Percentiles rank a stretch among this genome's conserved stretches.
phyloP scores from a whole-genome alignment of 768 basidiomycete genomes.

The Termitomyces sp. region DNA sequence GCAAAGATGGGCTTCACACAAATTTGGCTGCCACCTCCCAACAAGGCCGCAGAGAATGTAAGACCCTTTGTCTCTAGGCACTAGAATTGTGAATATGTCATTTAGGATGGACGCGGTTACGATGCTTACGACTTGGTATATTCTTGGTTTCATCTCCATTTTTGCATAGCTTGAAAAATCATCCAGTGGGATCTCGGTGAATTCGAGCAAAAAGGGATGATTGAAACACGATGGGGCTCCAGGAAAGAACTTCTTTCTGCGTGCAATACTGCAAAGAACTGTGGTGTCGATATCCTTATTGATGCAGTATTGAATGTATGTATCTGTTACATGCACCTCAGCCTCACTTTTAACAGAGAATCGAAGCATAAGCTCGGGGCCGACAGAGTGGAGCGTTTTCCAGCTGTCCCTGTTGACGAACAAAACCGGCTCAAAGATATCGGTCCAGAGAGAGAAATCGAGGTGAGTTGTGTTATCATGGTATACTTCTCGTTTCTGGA shows the following conservation, averaged over 20 bases:
- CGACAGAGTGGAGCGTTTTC: slow-evolving; percentile 65
- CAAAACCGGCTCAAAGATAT: slow-evolving; percentile 58
- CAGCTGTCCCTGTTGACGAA: slow-evolving; percentile 65
- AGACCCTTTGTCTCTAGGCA: neutral
- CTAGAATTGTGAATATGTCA: neutral
- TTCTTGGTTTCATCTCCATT: neutral
- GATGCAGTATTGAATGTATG: slow-evolving; percentile 86
- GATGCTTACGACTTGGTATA: slow-evolving; percentile 82
- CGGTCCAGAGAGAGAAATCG: slow-evolving; percentile 57
- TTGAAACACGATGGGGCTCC: slow-evolving; percentile 82
- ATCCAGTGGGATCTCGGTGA: slow-evolving; percentile 83
- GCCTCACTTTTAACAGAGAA: slow-evolving; percentile 6
- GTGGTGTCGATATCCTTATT: slow-evolving; percentile 71
- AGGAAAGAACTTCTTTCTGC: slow-evolving; percentile 72
- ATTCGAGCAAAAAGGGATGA: slow-evolving; percentile 69
- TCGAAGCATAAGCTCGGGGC: slow-evolving; percentile 79
- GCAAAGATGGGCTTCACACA: slow-evolving; percentile 71
- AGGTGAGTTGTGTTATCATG: slow-evolving; percentile 36
- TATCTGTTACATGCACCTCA: neutral
- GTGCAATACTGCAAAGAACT: slow-evolving; percentile 57
- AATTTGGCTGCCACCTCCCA: slow-evolving; percentile 79
- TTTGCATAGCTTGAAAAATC: neutral
- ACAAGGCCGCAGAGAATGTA: slow-evolving; percentile 64
- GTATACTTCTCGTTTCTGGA: neutral
- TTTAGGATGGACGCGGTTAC: slow-evolving; percentile 68